Evolutionary conservation across 257 asterid genomes (phyloP).

Genomic region (Thymus quinquecostatus): DNA sequence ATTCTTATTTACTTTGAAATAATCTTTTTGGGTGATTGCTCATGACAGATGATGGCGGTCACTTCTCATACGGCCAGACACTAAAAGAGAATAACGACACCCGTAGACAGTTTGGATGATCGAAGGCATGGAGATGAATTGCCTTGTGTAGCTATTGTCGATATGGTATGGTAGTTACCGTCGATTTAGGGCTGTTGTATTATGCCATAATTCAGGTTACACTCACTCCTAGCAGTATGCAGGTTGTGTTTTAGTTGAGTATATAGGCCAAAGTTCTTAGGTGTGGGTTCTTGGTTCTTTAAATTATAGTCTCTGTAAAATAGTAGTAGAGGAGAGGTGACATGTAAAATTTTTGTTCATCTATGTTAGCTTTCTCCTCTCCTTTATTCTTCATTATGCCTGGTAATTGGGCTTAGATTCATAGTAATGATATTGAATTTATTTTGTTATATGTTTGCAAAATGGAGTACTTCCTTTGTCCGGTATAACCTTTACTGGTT

Average conservation of each 20-base stretch:
- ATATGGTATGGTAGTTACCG: too few relatives aligned
- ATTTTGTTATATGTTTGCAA: too few relatives aligned
- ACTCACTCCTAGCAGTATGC: conserved; percentile 32
- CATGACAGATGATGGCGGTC: conserved; percentile 67
- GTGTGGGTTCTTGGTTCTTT: conserved; percentile 26
- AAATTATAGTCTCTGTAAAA: conserved; percentile 42
- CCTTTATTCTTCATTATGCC: background rate
- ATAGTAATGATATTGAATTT: too few relatives aligned
- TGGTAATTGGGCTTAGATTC: too few relatives aligned
- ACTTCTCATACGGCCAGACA: conserved; percentile 71
- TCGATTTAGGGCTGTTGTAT: conserved; percentile 51
- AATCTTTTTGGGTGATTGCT: conserved; percentile 14
- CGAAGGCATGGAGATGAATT: too few relatives aligned
- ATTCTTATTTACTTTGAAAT: too few relatives aligned
- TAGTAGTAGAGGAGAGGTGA: conserved; percentile 17
- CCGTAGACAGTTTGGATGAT: background rate
- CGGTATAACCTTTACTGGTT: too few relatives aligned
- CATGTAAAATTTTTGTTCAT: conserved; percentile 38
- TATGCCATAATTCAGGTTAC: conserved; percentile 33
- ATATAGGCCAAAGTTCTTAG: conserved; percentile 47
- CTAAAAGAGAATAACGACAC: conserved; percentile 49
- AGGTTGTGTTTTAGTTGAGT: conserved; percentile 33
- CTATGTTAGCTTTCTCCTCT: background rate
- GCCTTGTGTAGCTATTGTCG: too few relatives aligned
- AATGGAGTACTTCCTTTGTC: too few relatives aligned